A percentile compares a stretch with the other conserved stretches of the same genome.
Evolutionary conservation across 176 grass and related monocot species (phyloP).

Genomic region (Paspalum vaginatum): DNA sequence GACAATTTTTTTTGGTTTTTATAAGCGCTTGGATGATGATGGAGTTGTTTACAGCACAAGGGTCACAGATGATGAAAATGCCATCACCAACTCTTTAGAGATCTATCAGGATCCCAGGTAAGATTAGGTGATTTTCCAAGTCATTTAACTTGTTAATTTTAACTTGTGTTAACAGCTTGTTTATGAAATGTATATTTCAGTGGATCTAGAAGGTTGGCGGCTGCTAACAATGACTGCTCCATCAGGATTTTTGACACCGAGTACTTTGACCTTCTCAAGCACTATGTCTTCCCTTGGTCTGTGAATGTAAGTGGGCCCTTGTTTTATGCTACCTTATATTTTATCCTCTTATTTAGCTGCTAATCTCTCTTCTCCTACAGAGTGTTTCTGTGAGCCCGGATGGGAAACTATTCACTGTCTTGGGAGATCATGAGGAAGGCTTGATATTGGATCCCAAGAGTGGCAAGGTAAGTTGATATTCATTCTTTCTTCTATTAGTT

Average conservation of each 20-base stretch:
- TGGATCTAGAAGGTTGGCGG: slow-evolving; percentile 69
- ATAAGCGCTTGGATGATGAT: slow-evolving; percentile 69
- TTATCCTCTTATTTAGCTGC: background rate
- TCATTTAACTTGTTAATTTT: slow-evolving; percentile 10
- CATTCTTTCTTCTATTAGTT: background rate
- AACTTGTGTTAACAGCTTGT: background rate
- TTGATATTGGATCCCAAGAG: slow-evolving; percentile 68
- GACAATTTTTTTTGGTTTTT: slow-evolving; percentile 18
- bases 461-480: slow-evolving; percentile 60
- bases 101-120: slow-evolving; percentile 73
- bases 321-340: slow-evolving; percentile 11
- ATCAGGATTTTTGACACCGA: slow-evolving; percentile 81
- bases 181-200: slow-evolving; percentile 50
- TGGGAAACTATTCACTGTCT: slow-evolving; percentile 74
- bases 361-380: slow-evolving; percentile 42
- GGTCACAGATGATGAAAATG: slow-evolving; percentile 83
- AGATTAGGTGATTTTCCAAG: slow-evolving; percentile 26
- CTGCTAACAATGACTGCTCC: slow-evolving; percentile 77
- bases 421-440: slow-evolving; percentile 79
- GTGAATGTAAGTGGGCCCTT: slow-evolving; percentile 73
- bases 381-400: slow-evolving; percentile 78
- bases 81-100: slow-evolving; percentile 89
- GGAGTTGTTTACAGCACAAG: slow-evolving; percentile 84
- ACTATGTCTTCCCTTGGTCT: slow-evolving; percentile 70
- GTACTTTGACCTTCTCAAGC: slow-evolving; percentile 62